Evolutionary conservation across 2,329 filamentous ascomycete species (phyloP).

Genomic region (Dryadomyces quercus-mongolicae): DNA sequence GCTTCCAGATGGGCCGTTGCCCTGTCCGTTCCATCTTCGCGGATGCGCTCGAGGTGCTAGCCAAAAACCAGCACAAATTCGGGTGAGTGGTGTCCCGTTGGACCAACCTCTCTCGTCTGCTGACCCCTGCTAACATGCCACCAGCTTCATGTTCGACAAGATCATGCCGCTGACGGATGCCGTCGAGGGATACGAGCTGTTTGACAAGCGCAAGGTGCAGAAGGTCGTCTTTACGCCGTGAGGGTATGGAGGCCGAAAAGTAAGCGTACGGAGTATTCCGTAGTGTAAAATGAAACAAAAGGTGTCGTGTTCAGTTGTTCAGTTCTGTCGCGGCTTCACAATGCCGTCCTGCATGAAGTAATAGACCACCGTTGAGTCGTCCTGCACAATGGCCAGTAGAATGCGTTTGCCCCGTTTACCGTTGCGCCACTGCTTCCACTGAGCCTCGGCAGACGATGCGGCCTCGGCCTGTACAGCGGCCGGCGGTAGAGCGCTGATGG

Average conservation of each 20-base stretch:
- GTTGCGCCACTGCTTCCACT: slow-evolving; percentile 29
- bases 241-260: no score
- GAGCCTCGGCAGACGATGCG: slow-evolving; percentile 13
- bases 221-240: slow-evolving; percentile 57
- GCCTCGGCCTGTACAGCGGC: slow-evolving; percentile 14
- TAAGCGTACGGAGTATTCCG: no score
- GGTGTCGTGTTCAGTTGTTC: no score
- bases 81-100: slow-evolving; percentile 34
- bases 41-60: slow-evolving; percentile 51
- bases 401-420: slow-evolving; percentile 50
- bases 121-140: neutral
- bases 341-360: slow-evolving; percentile 80
- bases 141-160: slow-evolving; percentile 65
- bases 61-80: slow-evolving; percentile 53
- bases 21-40: slow-evolving; percentile 60
- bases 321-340: slow-evolving; percentile 77
- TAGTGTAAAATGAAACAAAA: no score
- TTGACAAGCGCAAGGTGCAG: slow-evolving; percentile 60
- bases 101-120: slow-evolving; percentile 6
- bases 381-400: slow-evolving; percentile 61
- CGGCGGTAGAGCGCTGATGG: slow-evolving; percentile 33
- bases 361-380: slow-evolving; percentile 75
- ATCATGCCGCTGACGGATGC: slow-evolving; percentile 59
- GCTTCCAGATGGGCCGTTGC: slow-evolving; percentile 64
- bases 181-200: slow-evolving; percentile 56